Conservation (phyloP, 768 basidiomycete species). For the Butyriboletus loyo region DNA sequence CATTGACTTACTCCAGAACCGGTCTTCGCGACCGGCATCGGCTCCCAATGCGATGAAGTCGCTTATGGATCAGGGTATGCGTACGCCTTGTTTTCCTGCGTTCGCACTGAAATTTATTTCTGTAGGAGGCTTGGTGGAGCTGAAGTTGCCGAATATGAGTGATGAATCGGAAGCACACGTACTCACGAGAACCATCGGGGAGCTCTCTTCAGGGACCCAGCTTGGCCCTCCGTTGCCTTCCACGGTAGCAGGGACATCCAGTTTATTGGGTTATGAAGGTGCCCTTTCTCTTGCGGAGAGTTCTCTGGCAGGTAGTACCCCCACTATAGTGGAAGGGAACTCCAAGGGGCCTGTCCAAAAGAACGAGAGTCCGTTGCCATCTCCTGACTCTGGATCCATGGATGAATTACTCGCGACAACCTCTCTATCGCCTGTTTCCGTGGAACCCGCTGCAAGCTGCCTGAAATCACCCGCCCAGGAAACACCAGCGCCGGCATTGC, state of each 20-base stretch:
- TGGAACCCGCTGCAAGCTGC: conserved; percentile 7
- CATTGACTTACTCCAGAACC: conserved; percentile 20
- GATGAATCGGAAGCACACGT: conserved; percentile 31
- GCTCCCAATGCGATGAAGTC: conserved; percentile 51
- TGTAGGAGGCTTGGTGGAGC: conserved; percentile 56
- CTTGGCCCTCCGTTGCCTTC: conserved; percentile 21
- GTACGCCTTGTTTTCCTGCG: neutral
- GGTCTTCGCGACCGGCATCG: conserved; percentile 3
- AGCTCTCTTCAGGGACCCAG: conserved; percentile 39
- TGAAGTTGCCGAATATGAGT: conserved; percentile 42
- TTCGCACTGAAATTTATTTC: neutral
- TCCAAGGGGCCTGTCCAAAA: neutral
- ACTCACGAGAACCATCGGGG: conserved; percentile 43
- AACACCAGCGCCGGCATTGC: conserved; percentile 7
- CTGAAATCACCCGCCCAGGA: conserved; percentile 14
- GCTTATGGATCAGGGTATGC: conserved; percentile 61
- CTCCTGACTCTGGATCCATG: conserved; percentile 3
- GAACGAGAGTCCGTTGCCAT: neutral
- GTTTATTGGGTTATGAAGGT: neutral
- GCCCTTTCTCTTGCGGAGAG: neutral
- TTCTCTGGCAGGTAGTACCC: neutral
- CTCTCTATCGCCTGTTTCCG: conserved; percentile 1
- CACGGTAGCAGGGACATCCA: neutral
- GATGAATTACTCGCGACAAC: neutral
- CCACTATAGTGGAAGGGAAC: conserved; percentile 2